These are phyloP conservation scores for Jatropha podagrica DNA, from an alignment of 441 rosid species.

Conservation along the genomic window DNA sequence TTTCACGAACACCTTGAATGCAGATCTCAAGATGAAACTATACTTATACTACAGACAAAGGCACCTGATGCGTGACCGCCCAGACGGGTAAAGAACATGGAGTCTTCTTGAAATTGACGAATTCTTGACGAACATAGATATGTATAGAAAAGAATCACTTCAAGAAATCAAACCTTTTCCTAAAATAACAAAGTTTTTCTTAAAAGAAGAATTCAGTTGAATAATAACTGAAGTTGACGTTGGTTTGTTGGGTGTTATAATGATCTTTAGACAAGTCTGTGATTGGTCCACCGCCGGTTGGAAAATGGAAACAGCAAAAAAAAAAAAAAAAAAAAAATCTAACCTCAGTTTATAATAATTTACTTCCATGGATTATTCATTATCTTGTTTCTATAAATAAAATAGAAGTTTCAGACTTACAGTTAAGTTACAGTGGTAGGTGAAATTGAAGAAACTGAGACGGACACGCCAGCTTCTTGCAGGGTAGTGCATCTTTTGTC, in stretches of 20 bases:
- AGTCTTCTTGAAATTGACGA: constrained; percentile 29
- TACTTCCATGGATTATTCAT: too few species aligned
- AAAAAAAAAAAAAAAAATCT: too few species aligned
- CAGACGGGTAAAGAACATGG: constrained; percentile 47
- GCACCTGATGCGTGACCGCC: constrained; percentile 43
- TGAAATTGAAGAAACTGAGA: too few species aligned
- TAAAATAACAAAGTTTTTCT: neutral
- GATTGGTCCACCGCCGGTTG: neutral
- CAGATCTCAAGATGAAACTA: constrained; percentile 27
- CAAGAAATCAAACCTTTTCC: neutral
- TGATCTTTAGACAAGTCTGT: neutral
- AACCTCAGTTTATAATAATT: too few species aligned
- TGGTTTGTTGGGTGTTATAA: neutral
- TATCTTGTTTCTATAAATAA: too few species aligned
- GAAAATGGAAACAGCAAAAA: neutral
- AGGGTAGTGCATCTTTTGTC: too few species aligned
- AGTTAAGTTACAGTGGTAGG: too few species aligned
- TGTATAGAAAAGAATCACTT: constrained; percentile 10
- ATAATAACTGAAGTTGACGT: neutral
- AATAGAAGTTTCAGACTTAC: too few species aligned
- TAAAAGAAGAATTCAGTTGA: neutral
- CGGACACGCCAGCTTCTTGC: too few species aligned
- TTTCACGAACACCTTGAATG: neutral
- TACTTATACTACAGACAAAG: constrained; percentile 17
- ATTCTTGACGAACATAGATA: constrained; percentile 13